These are phyloP conservation scores for Modicella reniformis DNA, from an alignment of 371 early-diverging fungal genomes.

Conservation along the genomic window DNA sequence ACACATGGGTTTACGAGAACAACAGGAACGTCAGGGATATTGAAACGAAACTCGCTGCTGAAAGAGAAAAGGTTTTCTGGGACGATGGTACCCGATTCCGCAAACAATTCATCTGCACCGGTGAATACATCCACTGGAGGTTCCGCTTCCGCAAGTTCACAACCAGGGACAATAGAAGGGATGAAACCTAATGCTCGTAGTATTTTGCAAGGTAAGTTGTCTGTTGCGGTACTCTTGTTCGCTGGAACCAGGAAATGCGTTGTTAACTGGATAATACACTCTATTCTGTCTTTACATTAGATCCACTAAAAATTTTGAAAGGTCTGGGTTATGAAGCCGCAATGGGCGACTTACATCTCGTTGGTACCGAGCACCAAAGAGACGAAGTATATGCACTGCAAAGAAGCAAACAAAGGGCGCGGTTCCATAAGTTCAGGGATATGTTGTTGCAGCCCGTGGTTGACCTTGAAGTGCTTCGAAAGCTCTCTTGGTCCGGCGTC, in stretches of 20 bases:
- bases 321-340: slow-evolving; percentile 47
- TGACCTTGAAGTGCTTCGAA: slow-evolving; percentile 81
- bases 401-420: slow-evolving; percentile 40
- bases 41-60: background rate
- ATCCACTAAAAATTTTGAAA: slow-evolving; percentile 42
- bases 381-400: slow-evolving; percentile 45
- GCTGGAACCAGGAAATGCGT: background rate
- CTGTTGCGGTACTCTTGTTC: no score
- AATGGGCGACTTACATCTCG: slow-evolving; percentile 50
- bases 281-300: slow-evolving; percentile 11
- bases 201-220: slow-evolving; percentile 45
- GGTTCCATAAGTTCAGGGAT: slow-evolving; percentile 73
- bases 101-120: background rate
- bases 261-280: background rate
- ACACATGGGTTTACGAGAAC: background rate
- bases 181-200: slow-evolving; percentile 43
- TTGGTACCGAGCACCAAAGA: slow-evolving; percentile 46
- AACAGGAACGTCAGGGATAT: slow-evolving; percentile 9
- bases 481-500: slow-evolving; percentile 92
- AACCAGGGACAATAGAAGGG: slow-evolving; percentile 35
- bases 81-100: background rate
- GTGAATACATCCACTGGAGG: background rate
- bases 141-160: background rate
- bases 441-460: slow-evolving; percentile 77
- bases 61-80: background rate